Base-by-base conservation (phyloP, 2,329 filamentous ascomycete species). In the Sclerotinia borealis region DNA sequence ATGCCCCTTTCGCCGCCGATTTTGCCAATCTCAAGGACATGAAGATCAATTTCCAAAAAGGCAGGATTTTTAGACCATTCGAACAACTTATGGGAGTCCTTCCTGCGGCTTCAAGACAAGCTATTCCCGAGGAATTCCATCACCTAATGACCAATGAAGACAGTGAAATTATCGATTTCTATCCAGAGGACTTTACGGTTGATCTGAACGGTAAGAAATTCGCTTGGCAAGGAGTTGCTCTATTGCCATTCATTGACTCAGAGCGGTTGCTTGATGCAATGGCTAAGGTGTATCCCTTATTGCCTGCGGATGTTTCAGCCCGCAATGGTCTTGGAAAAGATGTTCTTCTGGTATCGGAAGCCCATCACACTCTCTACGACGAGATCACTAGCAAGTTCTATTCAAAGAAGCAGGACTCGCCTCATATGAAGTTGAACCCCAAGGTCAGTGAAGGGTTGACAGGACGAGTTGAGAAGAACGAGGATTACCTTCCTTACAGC, bases 161-260 rank as follows among this genome's bases (percentile, higher is more conserved):
- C 51, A 97, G 92, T 72, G 87, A 92, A 54, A 98, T 99, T 70
- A 91, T 96, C 68, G 93, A 99, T 75, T 99, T 99, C 76, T 99
- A 99, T 72, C 96, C 96, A 0, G 90, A 93, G 72, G 91, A 96
- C 29, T 99, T 99, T 71, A 86, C 90, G 19, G 84, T 98, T 60
- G 95, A 99, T 75, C 79, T 98, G 48, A 99, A 99, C 69, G 95
- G 95, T 61, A 98, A 98, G 80, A 99, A 98, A 75, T 96, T 97
- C 78, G 92, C 92, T 0, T 99, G 96, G 95, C 93, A 98, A 75
- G 95, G 95, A 67, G 89, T 99, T 60, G 92, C 92, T 3, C 80
- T 99, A 25, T 82, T 99, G 39, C 95, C 95, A 0, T 99, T 98
- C 75, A 99, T 99, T 71, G 93, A 99, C 71, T 95, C 96, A 81